A percentile compares a stretch with the other conserved stretches of the same genome.
These are phyloP conservation scores for Fusarium chaquense DNA, from an alignment of 2,329 filamentous ascomycete species.

Conservation along the genomic window DNA sequence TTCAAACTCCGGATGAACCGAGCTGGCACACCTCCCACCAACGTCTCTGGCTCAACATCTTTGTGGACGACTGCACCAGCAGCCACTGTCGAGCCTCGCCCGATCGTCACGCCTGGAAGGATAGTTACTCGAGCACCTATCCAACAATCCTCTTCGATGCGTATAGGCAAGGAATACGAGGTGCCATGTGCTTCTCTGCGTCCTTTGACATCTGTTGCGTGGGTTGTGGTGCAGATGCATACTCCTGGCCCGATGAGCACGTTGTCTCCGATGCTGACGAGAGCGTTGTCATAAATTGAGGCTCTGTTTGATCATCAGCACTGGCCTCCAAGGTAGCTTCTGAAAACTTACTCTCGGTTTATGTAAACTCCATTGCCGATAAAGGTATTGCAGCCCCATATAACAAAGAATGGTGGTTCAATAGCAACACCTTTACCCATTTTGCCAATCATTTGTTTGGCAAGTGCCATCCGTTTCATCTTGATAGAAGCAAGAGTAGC, in stretches of 20 bases:
- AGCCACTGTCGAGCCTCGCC: slow-evolving; percentile 18
- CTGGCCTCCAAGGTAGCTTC: rapidly evolving
- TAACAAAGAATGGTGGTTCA: slow-evolving; percentile 18
- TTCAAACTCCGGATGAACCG: slow-evolving; percentile 17
- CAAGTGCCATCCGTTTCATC: slow-evolving; percentile 6
- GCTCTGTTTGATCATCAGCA: background rate
- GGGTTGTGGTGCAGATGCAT: slow-evolving; percentile 18
- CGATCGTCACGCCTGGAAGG: slow-evolving; percentile 12
- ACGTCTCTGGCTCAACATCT: slow-evolving; percentile 21
- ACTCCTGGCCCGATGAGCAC: slow-evolving; percentile 20
- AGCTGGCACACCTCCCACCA: slow-evolving; percentile 27
- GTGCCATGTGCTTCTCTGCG: slow-evolving; percentile 3
- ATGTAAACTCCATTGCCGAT: slow-evolving; percentile 20
- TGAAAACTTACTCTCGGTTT: slow-evolving; percentile 10
- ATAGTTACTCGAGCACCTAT: slow-evolving; percentile 23
- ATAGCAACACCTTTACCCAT: slow-evolving; percentile 5
- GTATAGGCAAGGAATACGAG: slow-evolving; percentile 22
- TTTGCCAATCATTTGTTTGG: slow-evolving; percentile 6
- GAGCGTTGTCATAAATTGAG: slow-evolving; percentile 18
- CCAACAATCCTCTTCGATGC: slow-evolving; percentile 21
- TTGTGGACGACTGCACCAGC: slow-evolving; percentile 17
- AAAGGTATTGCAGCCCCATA: slow-evolving; percentile 26
- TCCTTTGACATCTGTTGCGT: background rate
- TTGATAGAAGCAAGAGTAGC: slow-evolving; percentile 6
- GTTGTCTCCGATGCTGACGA: slow-evolving; percentile 10